These are phyloP conservation scores for Cymbopogon flexuosus DNA, from an alignment of 202 grass and related monocot species.

Conservation along the genomic window DNA sequence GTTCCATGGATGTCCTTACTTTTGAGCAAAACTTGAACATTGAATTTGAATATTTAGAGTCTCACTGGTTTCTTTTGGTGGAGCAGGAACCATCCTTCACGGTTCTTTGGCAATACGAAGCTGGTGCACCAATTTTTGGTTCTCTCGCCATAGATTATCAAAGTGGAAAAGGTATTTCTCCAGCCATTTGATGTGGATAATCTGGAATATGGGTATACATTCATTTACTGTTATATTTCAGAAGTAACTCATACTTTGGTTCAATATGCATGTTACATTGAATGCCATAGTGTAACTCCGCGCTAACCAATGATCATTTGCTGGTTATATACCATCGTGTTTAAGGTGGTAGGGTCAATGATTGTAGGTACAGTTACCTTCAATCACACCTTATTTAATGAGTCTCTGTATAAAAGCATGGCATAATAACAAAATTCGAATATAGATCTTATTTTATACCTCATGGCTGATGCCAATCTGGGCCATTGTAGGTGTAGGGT, in stretches of 20 bases:
- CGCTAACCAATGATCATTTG: neutral
- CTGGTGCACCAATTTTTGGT: conserved; percentile 67
- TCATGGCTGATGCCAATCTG: neutral
- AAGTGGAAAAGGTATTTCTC: conserved; percentile 57
- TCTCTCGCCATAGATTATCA: conserved; percentile 64
- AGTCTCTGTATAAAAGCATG: neutral
- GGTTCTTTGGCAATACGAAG: conserved; percentile 59
- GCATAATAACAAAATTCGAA: neutral
- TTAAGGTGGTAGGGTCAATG: neutral
- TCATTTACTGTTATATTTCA: neutral
- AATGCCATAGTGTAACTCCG: neutral
- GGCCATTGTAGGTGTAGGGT: neutral
- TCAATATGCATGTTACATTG: neutral
- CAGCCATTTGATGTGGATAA: neutral
- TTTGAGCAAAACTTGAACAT: neutral
- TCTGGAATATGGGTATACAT: neutral
- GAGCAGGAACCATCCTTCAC: conserved; percentile 54
- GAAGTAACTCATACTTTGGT: neutral
- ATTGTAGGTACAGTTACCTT: neutral
- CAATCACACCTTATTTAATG: neutral
- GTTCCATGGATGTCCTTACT: neutral
- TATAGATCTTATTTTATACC: neutral
- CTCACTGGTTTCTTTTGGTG: conserved; percentile 18
- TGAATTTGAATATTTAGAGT: conserved; percentile 5
- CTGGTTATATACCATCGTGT: neutral